phyloP scores from a whole-genome alignment of 2,329 filamentous ascomycete genomes.

The Pezicula radicicola region DNA sequence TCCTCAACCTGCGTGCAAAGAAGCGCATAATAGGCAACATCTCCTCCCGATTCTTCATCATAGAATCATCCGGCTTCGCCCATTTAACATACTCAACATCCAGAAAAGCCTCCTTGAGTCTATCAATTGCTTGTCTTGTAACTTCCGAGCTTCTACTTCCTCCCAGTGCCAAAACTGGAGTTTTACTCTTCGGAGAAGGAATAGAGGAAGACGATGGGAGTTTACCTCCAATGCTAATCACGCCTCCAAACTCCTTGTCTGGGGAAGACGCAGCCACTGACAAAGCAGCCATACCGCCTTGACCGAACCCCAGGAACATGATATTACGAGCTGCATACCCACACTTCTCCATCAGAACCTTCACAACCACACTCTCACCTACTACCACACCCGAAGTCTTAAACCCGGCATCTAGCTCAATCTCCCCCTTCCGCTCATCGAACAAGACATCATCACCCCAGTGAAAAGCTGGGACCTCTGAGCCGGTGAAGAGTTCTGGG shows the following conservation, averaged over 20 bases:
- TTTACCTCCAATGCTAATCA: constrained; percentile 60
- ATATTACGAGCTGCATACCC: constrained; percentile 46
- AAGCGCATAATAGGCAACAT: constrained; percentile 90
- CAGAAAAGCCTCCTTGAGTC: constrained; percentile 63
- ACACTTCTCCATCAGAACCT: constrained; percentile 43
- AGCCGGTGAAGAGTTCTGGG: constrained; percentile 44
- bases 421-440: constrained; percentile 44
- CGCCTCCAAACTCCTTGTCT: constrained; percentile 48
- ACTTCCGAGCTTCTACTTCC: constrained; percentile 51
- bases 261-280: constrained; percentile 28
- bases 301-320: constrained; percentile 52
- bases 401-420: constrained; percentile 54
- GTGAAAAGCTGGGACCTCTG: constrained; percentile 40
- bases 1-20: constrained; percentile 62
- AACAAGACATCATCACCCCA: constrained; percentile 60
- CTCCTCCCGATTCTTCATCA: constrained; percentile 82
- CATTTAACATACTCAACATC: constrained; percentile 67
- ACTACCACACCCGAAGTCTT: constrained; percentile 37
- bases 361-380: constrained; percentile 37
- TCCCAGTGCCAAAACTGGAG: constrained; percentile 61
- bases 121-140: constrained; percentile 60
- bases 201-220: constrained; percentile 46
- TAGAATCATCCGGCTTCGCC: constrained; percentile 68
- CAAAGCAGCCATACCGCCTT: constrained; percentile 54
- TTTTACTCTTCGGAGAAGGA: constrained; percentile 51